Evolutionary conservation across 306 rosid species (phyloP).

Genomic region (Vigna radiata): DNA sequence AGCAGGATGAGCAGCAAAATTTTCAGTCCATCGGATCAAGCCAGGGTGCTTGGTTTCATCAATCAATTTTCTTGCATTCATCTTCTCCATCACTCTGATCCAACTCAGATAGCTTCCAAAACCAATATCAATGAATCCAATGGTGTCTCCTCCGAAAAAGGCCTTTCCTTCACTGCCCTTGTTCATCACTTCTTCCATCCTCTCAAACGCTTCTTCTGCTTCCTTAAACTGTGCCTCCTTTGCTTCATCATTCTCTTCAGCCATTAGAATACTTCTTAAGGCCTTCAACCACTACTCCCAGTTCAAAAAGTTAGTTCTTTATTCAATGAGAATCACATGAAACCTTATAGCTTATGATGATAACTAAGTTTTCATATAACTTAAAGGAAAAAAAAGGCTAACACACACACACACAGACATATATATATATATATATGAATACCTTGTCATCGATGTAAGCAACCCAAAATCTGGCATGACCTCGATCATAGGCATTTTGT

Average conservation of each 20-base stretch:
- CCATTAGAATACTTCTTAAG: neutral
- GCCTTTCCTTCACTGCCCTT: constrained; percentile 55
- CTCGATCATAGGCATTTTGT: constrained; percentile 57
- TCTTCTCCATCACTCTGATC: constrained; percentile 48
- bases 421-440: neutral
- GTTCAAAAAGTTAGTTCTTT: neutral
- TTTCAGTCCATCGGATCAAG: constrained; percentile 56
- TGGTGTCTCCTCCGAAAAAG: constrained; percentile 61
- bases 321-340: neutral
- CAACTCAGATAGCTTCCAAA: constrained; percentile 57
- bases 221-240: constrained; percentile 43
- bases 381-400: too few species aligned
- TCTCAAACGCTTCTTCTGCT: constrained; percentile 43
- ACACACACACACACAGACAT: too few species aligned
- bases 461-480: constrained; percentile 61
- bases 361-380: neutral
- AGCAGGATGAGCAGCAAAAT: constrained; percentile 52
- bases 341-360: neutral
- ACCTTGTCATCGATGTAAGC: constrained; percentile 65
- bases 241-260: constrained; percentile 59
- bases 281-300: constrained; percentile 46
- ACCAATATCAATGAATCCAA: constrained; percentile 62
- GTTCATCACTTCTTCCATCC: constrained; percentile 55
- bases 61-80: constrained; percentile 46
- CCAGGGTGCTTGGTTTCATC: constrained; percentile 48